These are phyloP conservation scores for Rubia yunnanensis DNA, from an alignment of 257 asterid species.

Conservation along the genomic window DNA sequence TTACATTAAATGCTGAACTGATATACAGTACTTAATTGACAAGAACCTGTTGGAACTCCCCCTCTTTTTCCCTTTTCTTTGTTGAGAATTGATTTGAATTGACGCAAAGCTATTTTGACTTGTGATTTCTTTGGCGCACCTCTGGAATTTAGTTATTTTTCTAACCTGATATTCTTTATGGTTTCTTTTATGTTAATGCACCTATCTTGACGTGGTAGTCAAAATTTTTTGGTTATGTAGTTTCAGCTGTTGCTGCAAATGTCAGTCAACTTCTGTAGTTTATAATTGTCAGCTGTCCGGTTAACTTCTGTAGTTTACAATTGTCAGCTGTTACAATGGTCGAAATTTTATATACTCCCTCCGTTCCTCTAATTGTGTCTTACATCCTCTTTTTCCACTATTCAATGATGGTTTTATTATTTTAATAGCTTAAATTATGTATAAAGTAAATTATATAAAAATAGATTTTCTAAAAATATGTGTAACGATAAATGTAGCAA, in stretches of 20 bases:
- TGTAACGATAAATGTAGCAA: too few relatives aligned
- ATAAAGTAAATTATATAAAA: too few relatives aligned
- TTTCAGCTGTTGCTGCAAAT: neutral
- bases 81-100: neutral
- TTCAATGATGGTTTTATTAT: too few relatives aligned
- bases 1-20: neutral
- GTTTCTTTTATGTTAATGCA: neutral
- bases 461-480: too few relatives aligned
- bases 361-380: too few relatives aligned
- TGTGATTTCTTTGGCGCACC: neutral
- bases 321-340: too few relatives aligned
- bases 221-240: neutral
- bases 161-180: neutral
- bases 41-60: neutral
- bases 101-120: neutral
- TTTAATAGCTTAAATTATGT: too few relatives aligned
- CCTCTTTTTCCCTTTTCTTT: neutral
- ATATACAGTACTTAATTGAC: neutral
- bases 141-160: neutral
- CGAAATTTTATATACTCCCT: too few relatives aligned
- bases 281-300: neutral
- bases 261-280: neutral
- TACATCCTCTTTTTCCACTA: too few relatives aligned
- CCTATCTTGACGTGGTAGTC: neutral
- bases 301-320: neutral